These are phyloP conservation scores for Cladochytrium replicatum DNA, from an alignment of 192 early-diverging fungal genomes.

Conservation along the genomic window DNA sequence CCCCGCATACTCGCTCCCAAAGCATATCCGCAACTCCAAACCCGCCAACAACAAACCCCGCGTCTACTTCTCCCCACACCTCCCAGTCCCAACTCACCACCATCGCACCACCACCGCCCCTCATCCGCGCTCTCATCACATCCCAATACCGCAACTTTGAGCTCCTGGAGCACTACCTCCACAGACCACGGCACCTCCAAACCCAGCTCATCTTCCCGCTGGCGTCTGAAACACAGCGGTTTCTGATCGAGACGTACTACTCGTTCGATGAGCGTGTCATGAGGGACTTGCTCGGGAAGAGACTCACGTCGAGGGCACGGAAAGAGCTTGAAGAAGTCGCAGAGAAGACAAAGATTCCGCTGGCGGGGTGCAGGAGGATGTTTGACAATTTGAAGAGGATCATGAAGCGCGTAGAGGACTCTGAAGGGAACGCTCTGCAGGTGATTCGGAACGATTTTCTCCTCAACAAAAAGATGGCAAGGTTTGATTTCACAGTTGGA, in stretches of 20 bases:
- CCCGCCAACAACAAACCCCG: background rate
- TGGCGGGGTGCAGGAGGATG: constrained; percentile 38
- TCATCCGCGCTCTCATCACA: background rate
- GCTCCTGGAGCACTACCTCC: constrained; percentile 31
- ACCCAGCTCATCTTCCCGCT: constrained; percentile 33
- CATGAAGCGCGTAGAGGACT: constrained; percentile 46
- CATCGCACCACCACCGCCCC: background rate
- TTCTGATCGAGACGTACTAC: constrained; percentile 40
- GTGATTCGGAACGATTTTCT: constrained; percentile 39
- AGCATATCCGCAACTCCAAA: no score
- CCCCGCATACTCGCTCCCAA: no score
- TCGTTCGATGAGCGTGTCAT: constrained; percentile 29
- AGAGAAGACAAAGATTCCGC: constrained; percentile 16
- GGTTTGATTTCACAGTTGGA: constrained; percentile 22
- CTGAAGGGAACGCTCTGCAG: constrained; percentile 35
- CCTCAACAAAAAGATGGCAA: constrained; percentile 33
- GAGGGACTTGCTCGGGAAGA: constrained; percentile 41
- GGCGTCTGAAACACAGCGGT: constrained; percentile 9
- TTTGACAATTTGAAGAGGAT: constrained; percentile 61
- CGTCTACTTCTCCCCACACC: background rate
- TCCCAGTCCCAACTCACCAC: background rate
- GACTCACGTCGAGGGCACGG: constrained; percentile 33
- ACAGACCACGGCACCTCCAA: constrained; percentile 24
- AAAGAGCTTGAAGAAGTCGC: constrained; percentile 39
- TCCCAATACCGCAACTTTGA: constrained; percentile 40